phyloP scores from a whole-genome alignment of 2,329 filamentous ascomycete species.

The Alternaria sp. region DNA sequence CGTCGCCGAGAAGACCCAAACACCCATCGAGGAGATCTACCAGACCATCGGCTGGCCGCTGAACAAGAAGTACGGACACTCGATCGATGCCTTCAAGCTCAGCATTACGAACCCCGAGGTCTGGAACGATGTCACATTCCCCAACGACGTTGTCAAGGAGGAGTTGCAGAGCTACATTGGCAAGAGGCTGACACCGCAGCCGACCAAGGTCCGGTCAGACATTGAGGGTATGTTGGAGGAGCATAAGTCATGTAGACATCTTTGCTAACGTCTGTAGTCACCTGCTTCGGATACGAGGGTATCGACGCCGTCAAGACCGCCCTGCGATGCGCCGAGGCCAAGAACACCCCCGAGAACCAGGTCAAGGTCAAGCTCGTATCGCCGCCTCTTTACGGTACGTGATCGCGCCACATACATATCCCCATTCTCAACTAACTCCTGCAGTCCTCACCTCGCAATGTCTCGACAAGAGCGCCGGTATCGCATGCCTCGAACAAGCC shows the following conservation, averaged over 20 bases:
- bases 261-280: conserved; percentile 34
- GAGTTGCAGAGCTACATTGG: conserved; percentile 95
- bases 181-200: conserved; percentile 95
- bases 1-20: conserved; percentile 94
- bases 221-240: conserved; percentile 80
- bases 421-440: conserved; percentile 16
- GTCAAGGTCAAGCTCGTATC: conserved; percentile 99
- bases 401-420: neutral
- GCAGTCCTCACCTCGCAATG: conserved; percentile 89
- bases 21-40: conserved; percentile 93
- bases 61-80: conserved; percentile 96
- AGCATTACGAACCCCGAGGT: conserved; percentile 98
- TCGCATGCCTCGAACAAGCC: conserved; percentile 82
- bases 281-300: conserved; percentile 80
- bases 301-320: conserved; percentile 98
- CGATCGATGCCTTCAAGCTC: conserved; percentile 97
- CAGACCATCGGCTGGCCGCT: conserved; percentile 95
- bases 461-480: conserved; percentile 88
- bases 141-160: conserved; percentile 81
- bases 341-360: conserved; percentile 89
- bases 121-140: conserved; percentile 91
- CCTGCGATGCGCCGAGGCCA: conserved; percentile 86
- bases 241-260: conserved; percentile 38
- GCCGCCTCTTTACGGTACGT: conserved; percentile 77
- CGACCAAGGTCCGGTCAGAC: conserved; percentile 98